Evolutionary conservation across 495 filamentous ascomycete genomes (phyloP), one percentile per base, ranked within the genome.

Genomic region (Aspergillus biplanus): DNA sequence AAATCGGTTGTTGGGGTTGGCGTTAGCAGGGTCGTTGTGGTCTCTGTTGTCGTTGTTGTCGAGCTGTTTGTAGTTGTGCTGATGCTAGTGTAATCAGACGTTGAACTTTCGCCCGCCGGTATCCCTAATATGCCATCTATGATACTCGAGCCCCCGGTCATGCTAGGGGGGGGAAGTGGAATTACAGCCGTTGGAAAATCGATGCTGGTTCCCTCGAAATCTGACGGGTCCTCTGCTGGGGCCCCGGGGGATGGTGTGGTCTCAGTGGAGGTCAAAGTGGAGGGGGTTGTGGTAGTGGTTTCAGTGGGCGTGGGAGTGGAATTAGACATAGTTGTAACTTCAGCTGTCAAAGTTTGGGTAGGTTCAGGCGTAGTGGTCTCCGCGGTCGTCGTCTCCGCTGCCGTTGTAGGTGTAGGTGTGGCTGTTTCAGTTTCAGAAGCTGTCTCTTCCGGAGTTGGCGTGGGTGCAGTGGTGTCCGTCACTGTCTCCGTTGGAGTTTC

Each of bases 271-370:
- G n/a, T 58, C 2, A 56, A 56, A 16, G 53, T 55, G 46, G 61
- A 18, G 7, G 59, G 47, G 9, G 35, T 44, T 2, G 35, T 32
- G 16, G 55, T 57, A 15, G 55, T 57, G 35, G 55, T 57, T 3
- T 35, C 46, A 13, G 35, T 46, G 7, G 39, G 31, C 13, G 52
- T 27, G 16, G 56, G 52, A 12, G 44, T 8, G 7, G 63, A 44
- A 7, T 42, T 46, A 3, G 49, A 59, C 15, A 49, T 37, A 39
- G 34, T 64, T 5, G 56, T 53, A 18, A 16, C 49, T 27, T 32
- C 42, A 35, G 66, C 59, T 15, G 58, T 52, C 46, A 61, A 61
- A n/a, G 61, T 44, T 37, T 48, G 16, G 27, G 46, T 54, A 18
- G n/a, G 11, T 12, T 4, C 39, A 12, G 39, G 21, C 21, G 21